Conservation (phyloP, 1,284 basidiomycete species). For the Veloporphyrellus conicus region DNA sequence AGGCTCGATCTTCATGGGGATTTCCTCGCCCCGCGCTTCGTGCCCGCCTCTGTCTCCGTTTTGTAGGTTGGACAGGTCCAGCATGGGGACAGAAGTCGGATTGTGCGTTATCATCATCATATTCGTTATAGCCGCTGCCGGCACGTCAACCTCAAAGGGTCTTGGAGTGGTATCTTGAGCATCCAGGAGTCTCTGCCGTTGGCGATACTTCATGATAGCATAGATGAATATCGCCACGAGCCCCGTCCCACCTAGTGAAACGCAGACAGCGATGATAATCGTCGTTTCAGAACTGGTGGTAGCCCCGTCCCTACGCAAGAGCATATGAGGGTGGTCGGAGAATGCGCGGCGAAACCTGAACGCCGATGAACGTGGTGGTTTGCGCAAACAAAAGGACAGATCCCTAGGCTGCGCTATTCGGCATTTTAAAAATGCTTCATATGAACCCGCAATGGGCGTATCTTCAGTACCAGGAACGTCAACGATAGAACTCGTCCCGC, state of each 20-base stretch:
- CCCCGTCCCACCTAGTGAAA: conserved; percentile 22
- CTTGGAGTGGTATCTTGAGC: conserved; percentile 28
- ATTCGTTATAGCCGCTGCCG: conserved; percentile 3
- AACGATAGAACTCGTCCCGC: conserved; percentile 2
- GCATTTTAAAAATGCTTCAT: conserved; percentile 12
- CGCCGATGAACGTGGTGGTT: neutral
- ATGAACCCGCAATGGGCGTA: neutral
- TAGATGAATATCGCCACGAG: conserved; percentile 13
- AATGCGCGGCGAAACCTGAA: neutral
- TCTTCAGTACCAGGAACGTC: conserved; percentile 1
- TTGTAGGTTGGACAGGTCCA: conserved; percentile 3
- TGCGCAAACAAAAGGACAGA: neutral
- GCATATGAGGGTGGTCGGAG: conserved; percentile 9
- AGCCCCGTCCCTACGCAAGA: neutral
- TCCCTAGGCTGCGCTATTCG: neutral
- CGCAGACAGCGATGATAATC: conserved; percentile 17
- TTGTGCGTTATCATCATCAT: neutral
- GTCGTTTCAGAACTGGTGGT: conserved; percentile 4
- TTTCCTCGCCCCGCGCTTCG: neutral
- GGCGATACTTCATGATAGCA: conserved; percentile 11
- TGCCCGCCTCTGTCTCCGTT: neutral
- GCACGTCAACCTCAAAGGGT: conserved; percentile 19
- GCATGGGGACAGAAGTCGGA: neutral
- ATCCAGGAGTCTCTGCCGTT: conserved; percentile 7
- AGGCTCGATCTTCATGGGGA: neutral